Conservation (phyloP, 2,329 filamentous ascomycete species). For the Dactylonectria macrodidyma region DNA sequence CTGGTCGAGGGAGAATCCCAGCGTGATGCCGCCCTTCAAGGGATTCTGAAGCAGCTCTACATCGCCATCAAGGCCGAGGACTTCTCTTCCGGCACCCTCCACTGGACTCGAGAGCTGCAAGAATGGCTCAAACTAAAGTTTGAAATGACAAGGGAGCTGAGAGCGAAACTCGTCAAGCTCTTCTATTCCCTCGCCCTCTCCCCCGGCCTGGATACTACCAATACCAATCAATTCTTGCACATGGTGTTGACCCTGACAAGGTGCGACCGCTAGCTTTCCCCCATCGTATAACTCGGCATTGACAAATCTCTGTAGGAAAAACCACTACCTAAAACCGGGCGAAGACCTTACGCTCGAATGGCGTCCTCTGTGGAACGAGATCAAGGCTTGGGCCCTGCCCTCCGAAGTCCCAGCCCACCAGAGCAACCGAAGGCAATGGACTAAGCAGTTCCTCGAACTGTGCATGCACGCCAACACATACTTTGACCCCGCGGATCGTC, state of each 20-base stretch:
- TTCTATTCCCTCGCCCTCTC: conserved; percentile 96
- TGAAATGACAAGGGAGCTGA: conserved; percentile 88
- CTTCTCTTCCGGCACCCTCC: conserved; percentile 91
- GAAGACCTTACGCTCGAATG: conserved; percentile 95
- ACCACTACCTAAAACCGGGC: conserved; percentile 92
- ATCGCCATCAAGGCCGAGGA: conserved; percentile 93
- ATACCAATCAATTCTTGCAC: conserved; percentile 91
- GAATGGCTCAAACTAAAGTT: conserved; percentile 98
- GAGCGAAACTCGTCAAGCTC: conserved; percentile 87
- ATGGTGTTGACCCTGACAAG: conserved; percentile 97
- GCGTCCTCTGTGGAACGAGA: conserved; percentile 91
- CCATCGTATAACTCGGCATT: conserved; percentile 26
- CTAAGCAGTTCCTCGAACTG: conserved; percentile 84
- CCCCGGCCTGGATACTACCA: conserved; percentile 85
- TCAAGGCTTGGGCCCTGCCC: conserved; percentile 91
- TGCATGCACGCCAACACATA: conserved; percentile 92
- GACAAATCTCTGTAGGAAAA: conserved; percentile 73
- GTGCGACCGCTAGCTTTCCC: conserved; percentile 64
- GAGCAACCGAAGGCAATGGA: conserved; percentile 66
- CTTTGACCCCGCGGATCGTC: conserved; percentile 90
- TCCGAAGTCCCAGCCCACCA: conserved; percentile 82
- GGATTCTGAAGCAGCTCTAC: conserved; percentile 95
- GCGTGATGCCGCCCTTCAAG: conserved; percentile 83
- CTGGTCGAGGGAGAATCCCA: conserved; percentile 84
- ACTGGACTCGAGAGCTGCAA: conserved; percentile 97